phyloP scores from a whole-genome alignment of 192 early-diverging fungal species.

The Coemansia sp. region DNA sequence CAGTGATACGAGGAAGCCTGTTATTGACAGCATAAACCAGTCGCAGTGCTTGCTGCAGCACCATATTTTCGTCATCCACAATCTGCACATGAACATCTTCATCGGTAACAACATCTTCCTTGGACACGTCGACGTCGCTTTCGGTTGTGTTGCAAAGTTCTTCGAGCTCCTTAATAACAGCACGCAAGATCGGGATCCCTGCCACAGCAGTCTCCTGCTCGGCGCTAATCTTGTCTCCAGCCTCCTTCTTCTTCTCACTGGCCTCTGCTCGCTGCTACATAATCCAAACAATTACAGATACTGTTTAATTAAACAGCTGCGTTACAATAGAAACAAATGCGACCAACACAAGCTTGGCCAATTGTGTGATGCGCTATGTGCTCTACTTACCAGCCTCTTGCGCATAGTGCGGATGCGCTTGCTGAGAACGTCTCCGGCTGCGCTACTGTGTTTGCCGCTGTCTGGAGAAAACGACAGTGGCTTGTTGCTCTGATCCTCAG shows the following conservation, averaged over 20 bases:
- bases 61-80: conserved; percentile 6
- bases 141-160: conserved; percentile 4
- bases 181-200: conserved; percentile 15
- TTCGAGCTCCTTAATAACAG: conserved; percentile 26
- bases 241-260: conserved; percentile 11
- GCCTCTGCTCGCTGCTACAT: conserved; percentile 20
- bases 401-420: conserved; percentile 20
- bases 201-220: conserved; percentile 9
- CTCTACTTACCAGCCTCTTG: conserved; percentile 29
- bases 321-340: conserved; percentile 1
- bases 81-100: neutral
- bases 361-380: neutral
- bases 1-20: neutral
- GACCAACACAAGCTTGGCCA: neutral
- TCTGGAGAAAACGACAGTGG: no score
- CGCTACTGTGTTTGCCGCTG: no score
- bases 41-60: conserved; percentile 30
- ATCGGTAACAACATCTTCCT: neutral
- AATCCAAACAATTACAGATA: neutral
- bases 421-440: conserved; percentile 6
- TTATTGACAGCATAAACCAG: conserved; percentile 22
- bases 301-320: neutral
- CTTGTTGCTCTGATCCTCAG: no score
- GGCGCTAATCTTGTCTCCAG: neutral
- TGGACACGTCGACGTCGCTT: neutral